Base-by-base conservation (phyloP, 164 flowering plant genomes). In the Chimonanthus praecox region DNA sequence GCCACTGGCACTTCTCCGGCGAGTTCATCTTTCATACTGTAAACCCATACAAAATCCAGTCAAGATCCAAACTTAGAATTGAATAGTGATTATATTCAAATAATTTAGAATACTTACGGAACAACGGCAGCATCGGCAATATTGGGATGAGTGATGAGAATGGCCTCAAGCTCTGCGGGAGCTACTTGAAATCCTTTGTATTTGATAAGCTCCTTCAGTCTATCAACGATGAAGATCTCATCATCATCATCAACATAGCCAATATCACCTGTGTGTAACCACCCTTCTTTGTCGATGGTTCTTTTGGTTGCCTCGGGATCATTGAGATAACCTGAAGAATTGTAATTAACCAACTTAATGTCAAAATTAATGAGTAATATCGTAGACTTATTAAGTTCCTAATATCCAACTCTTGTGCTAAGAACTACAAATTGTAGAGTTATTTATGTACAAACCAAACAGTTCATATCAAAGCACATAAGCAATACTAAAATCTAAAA, bases 161-260 rank as follows among this genome's bases (percentile, higher is more conserved):
- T 60, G 0, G 97, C 94, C 78, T 96, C 99, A 3, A 96, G 90
- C 86, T 96, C 99, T 4, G 97, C 99, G 0, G 98, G 99, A 4
- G 99, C 98, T 0, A 95, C 98, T 51, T 93, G 99, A 76, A 87
- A 95, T 0, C 99, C 99, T 77, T 92, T 95, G 86, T 87, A 93
- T 58, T 95, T 95, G 77, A 95, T 95, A 72, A 95, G 33, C 71
- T 95, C 99, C 73, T 95, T 95, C 51, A 95, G 68, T 4, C 99
- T 76, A 70, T 93, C 99, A 0, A 93, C 97, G 15, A 95, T 93
- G 87, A 95, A 95, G 44, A 95, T 65, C 84, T 95, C 97, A 13
- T 90, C 97, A 7, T 95, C 95, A 7, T 90, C 88, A 67, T 95
- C 99, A 4, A 95, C 85, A 70, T 49, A 89, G 4, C 98, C 99